Evolutionary conservation across 2,329 filamentous ascomycete genomes (phyloP).

Genomic region (Phoma sp.): DNA sequence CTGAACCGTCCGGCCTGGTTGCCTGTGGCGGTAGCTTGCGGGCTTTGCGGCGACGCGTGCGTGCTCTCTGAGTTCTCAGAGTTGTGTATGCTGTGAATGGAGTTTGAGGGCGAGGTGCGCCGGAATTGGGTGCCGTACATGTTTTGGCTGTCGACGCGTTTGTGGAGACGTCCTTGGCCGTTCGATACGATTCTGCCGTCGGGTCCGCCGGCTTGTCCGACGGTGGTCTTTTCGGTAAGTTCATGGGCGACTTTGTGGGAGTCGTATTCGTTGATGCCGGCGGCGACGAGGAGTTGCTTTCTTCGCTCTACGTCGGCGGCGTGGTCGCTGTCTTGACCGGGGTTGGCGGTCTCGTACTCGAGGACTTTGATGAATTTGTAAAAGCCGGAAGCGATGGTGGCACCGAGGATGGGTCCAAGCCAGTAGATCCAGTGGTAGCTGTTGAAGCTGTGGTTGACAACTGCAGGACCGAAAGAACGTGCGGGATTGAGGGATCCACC

Average conservation of each 20-base stretch:
- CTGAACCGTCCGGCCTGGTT: conserved; percentile 25
- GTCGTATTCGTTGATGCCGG: conserved; percentile 27
- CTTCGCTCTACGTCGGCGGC: conserved; percentile 18
- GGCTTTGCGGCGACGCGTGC: conserved; percentile 11
- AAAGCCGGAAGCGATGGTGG: conserved; percentile 56
- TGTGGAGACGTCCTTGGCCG: conserved; percentile 16
- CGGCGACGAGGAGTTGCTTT: conserved; percentile 23
- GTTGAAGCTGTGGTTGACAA: conserved; percentile 48
- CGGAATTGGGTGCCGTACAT: conserved; percentile 24
- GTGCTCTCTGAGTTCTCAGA: conserved; percentile 16
- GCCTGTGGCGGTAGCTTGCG: conserved; percentile 10
- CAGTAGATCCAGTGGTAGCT: conserved; percentile 49
- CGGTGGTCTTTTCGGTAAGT: conserved; percentile 19
- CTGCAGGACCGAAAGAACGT: conserved; percentile 54
- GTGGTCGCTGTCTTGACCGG: conserved; percentile 35
- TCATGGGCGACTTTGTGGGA: conserved; percentile 22
- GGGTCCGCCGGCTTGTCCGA: conserved; percentile 11
- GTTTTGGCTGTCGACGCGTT: conserved; percentile 5
- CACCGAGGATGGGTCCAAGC: conserved; percentile 53
- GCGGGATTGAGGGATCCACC: conserved; percentile 55
- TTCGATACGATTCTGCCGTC: conserved; percentile 17
- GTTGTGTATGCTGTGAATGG: conserved; percentile 12
- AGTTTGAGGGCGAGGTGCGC: not conserved
- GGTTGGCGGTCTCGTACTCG: conserved; percentile 43
- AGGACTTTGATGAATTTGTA: conserved; percentile 54